A percentile compares a stretch with the other conserved stretches of the same genome.
Evolutionary conservation across 257 asterid genomes (phyloP).

Genomic region (Solanum ossicruentum): DNA sequence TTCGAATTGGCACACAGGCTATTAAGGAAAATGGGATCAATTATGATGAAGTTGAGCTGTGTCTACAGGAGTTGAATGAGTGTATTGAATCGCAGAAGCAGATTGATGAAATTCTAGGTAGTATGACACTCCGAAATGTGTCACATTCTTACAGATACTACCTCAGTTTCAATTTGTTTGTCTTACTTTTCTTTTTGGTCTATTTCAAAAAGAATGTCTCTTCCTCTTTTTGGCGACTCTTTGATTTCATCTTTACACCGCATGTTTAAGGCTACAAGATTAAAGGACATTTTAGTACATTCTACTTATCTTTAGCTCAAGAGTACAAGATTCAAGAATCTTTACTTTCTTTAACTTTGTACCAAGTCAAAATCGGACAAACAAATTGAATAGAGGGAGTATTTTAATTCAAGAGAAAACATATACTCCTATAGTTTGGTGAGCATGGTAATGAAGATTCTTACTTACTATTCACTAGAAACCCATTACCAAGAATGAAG

Average conservation of each 20-base stretch:
- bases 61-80: conserved; percentile 54
- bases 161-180: background rate
- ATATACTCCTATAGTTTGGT: background rate
- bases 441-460: background rate
- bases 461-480: background rate
- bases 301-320: background rate
- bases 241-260: background rate
- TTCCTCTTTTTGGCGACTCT: background rate
- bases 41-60: conserved; percentile 53
- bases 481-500: too few relatives aligned
- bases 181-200: background rate
- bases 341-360: background rate
- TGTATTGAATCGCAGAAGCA: conserved; percentile 50
- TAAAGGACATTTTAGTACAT: background rate
- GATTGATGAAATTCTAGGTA: conserved; percentile 52
- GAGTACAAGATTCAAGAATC: background rate
- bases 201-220: background rate
- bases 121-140: background rate
- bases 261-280: background rate
- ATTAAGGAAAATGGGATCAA: conserved; percentile 43
- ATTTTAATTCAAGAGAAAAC: background rate
- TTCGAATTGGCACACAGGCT: conserved; percentile 49
- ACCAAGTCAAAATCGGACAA: background rate
- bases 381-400: background rate
- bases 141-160: background rate